Percentiles rank a stretch among this genome's conserved stretches.
Conservation (phyloP, 2,329 filamentous ascomycete genomes). For the Lachnellula cervina region DNA sequence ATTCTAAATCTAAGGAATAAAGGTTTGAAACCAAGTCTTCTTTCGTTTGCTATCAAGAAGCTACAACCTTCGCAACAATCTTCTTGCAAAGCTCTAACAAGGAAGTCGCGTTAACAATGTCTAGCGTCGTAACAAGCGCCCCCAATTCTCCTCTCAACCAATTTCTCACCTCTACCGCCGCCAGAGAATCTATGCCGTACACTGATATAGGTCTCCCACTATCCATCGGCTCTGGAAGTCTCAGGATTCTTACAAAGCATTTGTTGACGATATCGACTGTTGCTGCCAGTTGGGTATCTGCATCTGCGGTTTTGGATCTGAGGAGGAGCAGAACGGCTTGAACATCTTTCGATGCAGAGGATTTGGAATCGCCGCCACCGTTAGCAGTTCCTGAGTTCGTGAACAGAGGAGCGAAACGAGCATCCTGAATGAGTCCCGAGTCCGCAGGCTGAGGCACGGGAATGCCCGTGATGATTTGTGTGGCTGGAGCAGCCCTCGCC, state of each 20-base stretch:
- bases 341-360: slow-evolving; percentile 19
- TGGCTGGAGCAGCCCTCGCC: slow-evolving; percentile 11
- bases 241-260: slow-evolving; percentile 25
- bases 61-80: slow-evolving; percentile 15
- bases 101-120: slow-evolving; percentile 28
- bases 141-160: slow-evolving; percentile 42
- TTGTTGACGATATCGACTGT: slow-evolving; percentile 21
- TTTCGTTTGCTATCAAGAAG: neutral
- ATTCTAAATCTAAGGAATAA: no score
- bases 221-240: slow-evolving; percentile 24
- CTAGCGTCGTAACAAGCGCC: slow-evolving; percentile 26
- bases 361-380: neutral
- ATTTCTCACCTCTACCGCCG: slow-evolving; percentile 46
- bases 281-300: slow-evolving; percentile 12
- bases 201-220: slow-evolving; percentile 20
- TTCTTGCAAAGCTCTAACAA: slow-evolving; percentile 28
- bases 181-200: slow-evolving; percentile 43
- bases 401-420: slow-evolving; percentile 23
- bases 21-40: no score
- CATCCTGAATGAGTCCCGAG: slow-evolving; percentile 23
- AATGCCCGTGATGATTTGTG: slow-evolving; percentile 30
- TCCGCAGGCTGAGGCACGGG: slow-evolving; percentile 23
- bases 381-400: neutral
- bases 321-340: slow-evolving; percentile 8
- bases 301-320: slow-evolving; percentile 16